Evolutionary conservation across 257 asterid species (phyloP).

Genomic region (Solanum neorickii): DNA sequence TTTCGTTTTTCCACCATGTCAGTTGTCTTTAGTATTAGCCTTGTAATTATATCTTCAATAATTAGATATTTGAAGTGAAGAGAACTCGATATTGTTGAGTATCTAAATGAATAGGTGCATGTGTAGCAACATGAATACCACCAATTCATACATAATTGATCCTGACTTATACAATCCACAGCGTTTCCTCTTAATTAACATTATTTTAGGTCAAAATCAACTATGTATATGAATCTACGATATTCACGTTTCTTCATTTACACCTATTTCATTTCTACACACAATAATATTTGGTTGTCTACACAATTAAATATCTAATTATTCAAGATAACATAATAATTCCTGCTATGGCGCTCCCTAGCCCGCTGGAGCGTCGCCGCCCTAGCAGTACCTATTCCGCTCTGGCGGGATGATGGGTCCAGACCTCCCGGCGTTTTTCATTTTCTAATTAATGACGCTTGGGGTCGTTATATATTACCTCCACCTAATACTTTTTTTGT

Average conservation of each 20-base stretch:
- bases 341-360: too few species aligned
- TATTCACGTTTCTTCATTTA: background rate
- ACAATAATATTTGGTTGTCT: background rate
- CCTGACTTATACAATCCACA: too few species aligned
- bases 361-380: too few species aligned
- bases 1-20: background rate
- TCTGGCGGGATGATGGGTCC: too few species aligned
- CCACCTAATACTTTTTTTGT: too few species aligned
- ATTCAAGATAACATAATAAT: too few species aligned
- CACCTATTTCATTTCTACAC: background rate
- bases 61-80: background rate
- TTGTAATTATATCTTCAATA: too few species aligned
- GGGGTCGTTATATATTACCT: too few species aligned
- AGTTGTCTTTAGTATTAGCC: background rate
- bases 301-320: background rate
- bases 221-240: background rate
- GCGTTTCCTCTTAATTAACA: background rate
- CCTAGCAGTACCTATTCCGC: too few species aligned
- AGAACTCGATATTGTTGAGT: too few species aligned
- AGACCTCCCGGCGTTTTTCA: too few species aligned
- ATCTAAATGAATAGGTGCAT: background rate
- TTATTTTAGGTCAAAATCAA: background rate
- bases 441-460: too few species aligned
- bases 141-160: background rate
- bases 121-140: background rate